Evolutionary conservation across 2,329 filamentous ascomycete genomes (phyloP).

Genomic region (Paramyrothecium roridum): DNA sequence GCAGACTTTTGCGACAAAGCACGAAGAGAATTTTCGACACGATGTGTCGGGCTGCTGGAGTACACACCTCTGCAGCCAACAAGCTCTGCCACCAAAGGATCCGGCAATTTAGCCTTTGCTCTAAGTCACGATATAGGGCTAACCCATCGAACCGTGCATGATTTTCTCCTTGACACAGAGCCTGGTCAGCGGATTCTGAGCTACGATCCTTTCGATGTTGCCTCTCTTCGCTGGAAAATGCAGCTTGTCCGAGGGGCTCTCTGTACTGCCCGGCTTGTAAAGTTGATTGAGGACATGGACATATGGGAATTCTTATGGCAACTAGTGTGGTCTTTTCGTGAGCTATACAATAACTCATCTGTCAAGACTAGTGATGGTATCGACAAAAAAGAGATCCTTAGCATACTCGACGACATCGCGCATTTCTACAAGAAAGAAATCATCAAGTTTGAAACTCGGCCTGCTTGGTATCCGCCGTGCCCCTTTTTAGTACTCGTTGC

Average conservation of each 20-base stretch:
- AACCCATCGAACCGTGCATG: constrained; percentile 8
- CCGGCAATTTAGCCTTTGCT: too few relatives aligned
- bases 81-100: neutral
- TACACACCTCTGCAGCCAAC: neutral
- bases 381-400: too few relatives aligned
- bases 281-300: too few relatives aligned
- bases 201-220: too few relatives aligned
- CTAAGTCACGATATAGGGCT: neutral
- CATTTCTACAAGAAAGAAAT: neutral
- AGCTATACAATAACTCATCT: too few relatives aligned
- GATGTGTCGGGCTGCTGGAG: constrained; percentile 2
- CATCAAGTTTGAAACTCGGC: neutral
- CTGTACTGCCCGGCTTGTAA: too few relatives aligned
- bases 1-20: neutral
- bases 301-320: too few relatives aligned
- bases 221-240: too few relatives aligned
- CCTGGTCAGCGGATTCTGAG: neutral
- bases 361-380: too few relatives aligned
- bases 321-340: too few relatives aligned
- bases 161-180: constrained; percentile 9
- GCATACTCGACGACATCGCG: neutral
- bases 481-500: neutral
- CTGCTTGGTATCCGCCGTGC: neutral
- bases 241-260: too few relatives aligned
- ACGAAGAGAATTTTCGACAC: neutral